Evolutionary conservation across 164 flowering plant genomes (phyloP).

Genomic region (Euptelea pleiosperma): DNA sequence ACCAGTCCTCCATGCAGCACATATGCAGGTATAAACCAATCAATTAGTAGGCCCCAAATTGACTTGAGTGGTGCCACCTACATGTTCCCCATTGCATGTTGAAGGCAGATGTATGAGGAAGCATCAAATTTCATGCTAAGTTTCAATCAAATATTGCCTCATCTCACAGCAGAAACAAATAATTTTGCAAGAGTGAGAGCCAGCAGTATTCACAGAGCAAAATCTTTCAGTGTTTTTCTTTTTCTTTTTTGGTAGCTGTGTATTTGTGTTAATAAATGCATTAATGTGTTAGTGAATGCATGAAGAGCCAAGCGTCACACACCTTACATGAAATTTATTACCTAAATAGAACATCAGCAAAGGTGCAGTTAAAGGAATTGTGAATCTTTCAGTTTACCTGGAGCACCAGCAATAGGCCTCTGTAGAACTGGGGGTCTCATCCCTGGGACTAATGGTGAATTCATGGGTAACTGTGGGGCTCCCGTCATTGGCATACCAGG

Average conservation of each 20-base stretch:
- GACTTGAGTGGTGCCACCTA: no score
- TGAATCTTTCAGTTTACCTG: constrained; percentile 32
- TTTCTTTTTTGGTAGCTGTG: no score
- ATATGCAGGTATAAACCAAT: no score
- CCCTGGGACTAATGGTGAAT: constrained; percentile 51
- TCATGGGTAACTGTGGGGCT: constrained; percentile 21
- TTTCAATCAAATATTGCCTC: not conserved
- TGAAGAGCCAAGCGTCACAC: no score
- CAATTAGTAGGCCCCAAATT: no score
- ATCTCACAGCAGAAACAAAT: not conserved
- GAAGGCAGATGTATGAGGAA: no score
- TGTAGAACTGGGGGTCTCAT: constrained; percentile 75
- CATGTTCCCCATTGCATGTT: no score
- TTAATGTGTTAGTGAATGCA: no score
- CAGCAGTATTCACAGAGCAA: not conserved
- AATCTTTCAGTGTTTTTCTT: not conserved
- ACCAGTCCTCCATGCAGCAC: no score
- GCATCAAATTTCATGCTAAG: not conserved
- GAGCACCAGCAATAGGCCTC: constrained; percentile 45
- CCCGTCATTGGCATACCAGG: constrained; percentile 44
- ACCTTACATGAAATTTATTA: not conserved
- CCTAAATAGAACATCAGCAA: not conserved
- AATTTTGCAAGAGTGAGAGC: not conserved
- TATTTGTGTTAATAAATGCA: not conserved
- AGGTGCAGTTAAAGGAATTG: not conserved